Conservation (phyloP, 2,329 filamentous ascomycete genomes). For the Periconia macrospinosa region DNA sequence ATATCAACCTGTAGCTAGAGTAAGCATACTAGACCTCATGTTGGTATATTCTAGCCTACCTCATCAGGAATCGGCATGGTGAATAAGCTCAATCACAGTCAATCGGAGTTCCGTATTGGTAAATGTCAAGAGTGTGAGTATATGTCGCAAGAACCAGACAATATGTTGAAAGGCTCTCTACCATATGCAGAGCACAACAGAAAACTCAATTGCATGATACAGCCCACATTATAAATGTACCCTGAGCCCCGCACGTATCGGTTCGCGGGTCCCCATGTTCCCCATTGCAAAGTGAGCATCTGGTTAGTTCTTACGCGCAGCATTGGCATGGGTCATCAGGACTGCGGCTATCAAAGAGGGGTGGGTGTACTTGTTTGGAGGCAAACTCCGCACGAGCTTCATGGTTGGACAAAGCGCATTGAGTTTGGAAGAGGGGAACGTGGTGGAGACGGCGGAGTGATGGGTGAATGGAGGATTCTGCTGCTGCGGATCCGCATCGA, state of each 20-base stretch:
- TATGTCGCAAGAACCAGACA: background rate
- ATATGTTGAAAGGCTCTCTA: background rate
- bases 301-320: background rate
- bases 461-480: background rate
- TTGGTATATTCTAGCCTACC: slow-evolving; percentile 19
- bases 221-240: background rate
- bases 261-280: background rate
- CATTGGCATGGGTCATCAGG: background rate
- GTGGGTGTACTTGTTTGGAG: background rate
- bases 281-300: background rate
- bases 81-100: background rate
- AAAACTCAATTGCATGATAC: background rate
- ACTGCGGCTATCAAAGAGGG: background rate
- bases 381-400: background rate
- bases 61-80: slow-evolving; percentile 70
- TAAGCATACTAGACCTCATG: background rate
- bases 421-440: background rate
- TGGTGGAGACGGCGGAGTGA: background rate
- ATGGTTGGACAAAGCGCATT: background rate
- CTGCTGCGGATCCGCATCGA: background rate
- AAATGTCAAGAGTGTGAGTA: background rate
- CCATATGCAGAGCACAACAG: background rate
- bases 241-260: background rate
- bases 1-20: slow-evolving; percentile 63
- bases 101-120: background rate